phyloP scores from a whole-genome alignment of 768 basidiomycete species.

The Hericium alpestre region DNA sequence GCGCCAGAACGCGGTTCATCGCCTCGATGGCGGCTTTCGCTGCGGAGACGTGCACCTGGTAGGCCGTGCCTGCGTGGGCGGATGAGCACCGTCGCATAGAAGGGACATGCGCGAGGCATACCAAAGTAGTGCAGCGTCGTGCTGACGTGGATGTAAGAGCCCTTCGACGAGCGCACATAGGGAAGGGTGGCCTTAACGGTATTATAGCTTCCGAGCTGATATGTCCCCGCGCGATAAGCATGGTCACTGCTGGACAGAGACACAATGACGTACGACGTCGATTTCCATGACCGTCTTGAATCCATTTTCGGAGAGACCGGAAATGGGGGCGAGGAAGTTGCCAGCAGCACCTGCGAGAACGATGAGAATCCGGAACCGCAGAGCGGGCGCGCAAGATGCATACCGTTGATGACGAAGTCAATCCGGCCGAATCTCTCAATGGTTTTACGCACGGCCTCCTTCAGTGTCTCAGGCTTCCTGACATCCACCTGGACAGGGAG shows the following conservation, averaged over 20 bases:
- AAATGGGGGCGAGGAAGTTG: conserved; percentile 87
- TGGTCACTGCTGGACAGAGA: too few relatives aligned
- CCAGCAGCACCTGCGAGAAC: conserved; percentile 70
- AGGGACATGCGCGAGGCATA: too few relatives aligned
- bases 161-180: conserved; percentile 58
- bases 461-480: conserved; percentile 58
- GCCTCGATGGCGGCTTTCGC: conserved; percentile 95
- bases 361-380: too few relatives aligned
- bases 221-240: too few relatives aligned
- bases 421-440: conserved; percentile 75
- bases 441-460: conserved; percentile 64
- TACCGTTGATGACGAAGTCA: conserved; percentile 92
- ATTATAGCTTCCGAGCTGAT: conserved; percentile 82
- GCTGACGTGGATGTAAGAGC: conserved; percentile 83
- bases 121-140: conserved; percentile 77
- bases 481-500: conserved; percentile 76
- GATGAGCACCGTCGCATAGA: too few relatives aligned
- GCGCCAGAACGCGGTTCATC: conserved; percentile 71
- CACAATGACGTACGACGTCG: conserved; percentile 56
- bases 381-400: conserved; percentile 11
- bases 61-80: conserved; percentile 37
- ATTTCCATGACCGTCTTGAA: conserved; percentile 92
- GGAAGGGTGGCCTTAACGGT: conserved; percentile 87
- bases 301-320: conserved; percentile 75
- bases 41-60: conserved; percentile 88